These are phyloP conservation scores for Parathielavia hyrcaniae DNA, from an alignment of 495 filamentous ascomycete species.

Conservation along the genomic window DNA sequence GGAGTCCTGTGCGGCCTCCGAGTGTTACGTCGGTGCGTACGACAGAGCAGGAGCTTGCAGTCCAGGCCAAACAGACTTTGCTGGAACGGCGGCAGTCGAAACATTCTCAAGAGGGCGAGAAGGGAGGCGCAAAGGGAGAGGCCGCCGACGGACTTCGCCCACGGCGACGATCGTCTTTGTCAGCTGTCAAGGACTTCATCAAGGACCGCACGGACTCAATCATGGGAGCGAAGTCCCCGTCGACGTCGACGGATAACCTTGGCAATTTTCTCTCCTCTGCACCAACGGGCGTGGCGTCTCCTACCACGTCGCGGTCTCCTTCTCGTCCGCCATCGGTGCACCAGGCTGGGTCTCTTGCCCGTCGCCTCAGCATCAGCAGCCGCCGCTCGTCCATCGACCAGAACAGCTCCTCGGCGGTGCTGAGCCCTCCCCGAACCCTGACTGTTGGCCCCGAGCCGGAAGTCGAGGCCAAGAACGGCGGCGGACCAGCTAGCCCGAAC, in stretches of 20 bases:
- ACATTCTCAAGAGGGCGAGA: conserved; percentile 30
- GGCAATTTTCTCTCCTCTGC: conserved; percentile 25
- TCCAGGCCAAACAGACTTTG: conserved; percentile 29
- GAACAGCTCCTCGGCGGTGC: conserved; percentile 12
- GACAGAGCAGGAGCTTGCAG: conserved; percentile 18
- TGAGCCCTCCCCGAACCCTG: conserved; percentile 32
- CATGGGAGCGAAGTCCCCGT: conserved; percentile 32
- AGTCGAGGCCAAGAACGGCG: conserved; percentile 23
- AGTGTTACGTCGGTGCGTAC: conserved; percentile 14
- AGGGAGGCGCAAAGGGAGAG: conserved; percentile 18
- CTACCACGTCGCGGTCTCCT: conserved; percentile 35
- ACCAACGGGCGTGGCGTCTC: conserved; percentile 23
- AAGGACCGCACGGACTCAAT: conserved; percentile 44
- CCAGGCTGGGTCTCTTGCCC: conserved; percentile 29
- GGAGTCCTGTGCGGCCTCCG: conserved; percentile 18
- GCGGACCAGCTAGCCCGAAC: conserved; percentile 15
- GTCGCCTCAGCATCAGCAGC: conserved; percentile 43
- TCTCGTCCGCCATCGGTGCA: conserved; percentile 40
- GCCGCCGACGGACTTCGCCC: conserved; percentile 19
- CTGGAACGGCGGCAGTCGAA: conserved; percentile 36
- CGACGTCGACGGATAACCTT: conserved; percentile 40
- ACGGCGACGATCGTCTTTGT: conserved; percentile 44
- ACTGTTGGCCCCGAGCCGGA: conserved; percentile 33
- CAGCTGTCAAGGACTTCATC: conserved; percentile 49
- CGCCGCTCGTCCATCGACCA: conserved; percentile 40